Conservation (phyloP, 345 rosid species). For the Bretschneidera sinensis region DNA sequence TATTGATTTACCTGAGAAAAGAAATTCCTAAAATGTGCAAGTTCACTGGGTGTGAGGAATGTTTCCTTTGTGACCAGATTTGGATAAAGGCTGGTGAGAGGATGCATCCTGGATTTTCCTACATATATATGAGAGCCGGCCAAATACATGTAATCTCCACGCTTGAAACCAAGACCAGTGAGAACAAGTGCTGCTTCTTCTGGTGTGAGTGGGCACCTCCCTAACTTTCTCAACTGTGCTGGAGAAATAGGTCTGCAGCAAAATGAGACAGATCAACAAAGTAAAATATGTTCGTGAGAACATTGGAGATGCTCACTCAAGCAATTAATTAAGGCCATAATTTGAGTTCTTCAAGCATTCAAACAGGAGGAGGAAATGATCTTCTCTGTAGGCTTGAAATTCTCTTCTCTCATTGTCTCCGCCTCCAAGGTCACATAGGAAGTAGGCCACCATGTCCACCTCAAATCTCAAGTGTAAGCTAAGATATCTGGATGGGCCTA, state of each 20-base stretch:
- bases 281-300: background rate
- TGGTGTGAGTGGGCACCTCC: slow-evolving; percentile 94
- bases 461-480: slow-evolving; percentile 91
- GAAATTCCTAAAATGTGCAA: slow-evolving; percentile 76
- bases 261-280: background rate
- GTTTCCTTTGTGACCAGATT: slow-evolving; percentile 84
- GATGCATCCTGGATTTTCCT: slow-evolving; percentile 61
- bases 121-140: slow-evolving; percentile 78
- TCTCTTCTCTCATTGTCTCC: slow-evolving; percentile 63
- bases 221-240: slow-evolving; percentile 56
- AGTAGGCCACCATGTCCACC: slow-evolving; percentile 96
- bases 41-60: slow-evolving; percentile 67
- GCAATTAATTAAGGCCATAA: slow-evolving; percentile 31
- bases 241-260: slow-evolving; percentile 47
- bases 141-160: slow-evolving; percentile 62
- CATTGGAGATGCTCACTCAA: background rate
- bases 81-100: slow-evolving; percentile 70
- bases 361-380: slow-evolving; percentile 75
- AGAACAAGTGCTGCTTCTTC: slow-evolving; percentile 91
- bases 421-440: slow-evolving; percentile 84
- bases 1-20: slow-evolving; percentile 64
- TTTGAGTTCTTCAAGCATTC: slow-evolving; percentile 52
- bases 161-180: slow-evolving; percentile 69
- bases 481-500: slow-evolving; percentile 47
- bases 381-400: slow-evolving; percentile 72